Evolutionary conservation across 1,139 yeast genomes (phyloP).

Genomic region (Yamadazyma pseudoaaseri): DNA sequence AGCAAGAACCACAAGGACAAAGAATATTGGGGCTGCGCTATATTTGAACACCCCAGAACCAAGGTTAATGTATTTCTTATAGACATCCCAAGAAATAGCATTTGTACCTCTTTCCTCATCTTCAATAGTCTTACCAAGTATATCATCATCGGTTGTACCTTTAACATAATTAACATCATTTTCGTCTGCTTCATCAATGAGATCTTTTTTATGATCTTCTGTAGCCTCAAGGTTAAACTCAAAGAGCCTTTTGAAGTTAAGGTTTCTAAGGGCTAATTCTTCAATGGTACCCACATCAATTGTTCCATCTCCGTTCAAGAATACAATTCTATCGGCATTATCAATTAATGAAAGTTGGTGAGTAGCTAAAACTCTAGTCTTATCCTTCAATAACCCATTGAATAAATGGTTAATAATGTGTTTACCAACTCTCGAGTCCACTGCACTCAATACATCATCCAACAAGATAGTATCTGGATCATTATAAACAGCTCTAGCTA

Average conservation of each 20-base stretch:
- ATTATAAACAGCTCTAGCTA: constrained; percentile 47
- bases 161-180: constrained; percentile 2
- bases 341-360: constrained; percentile 46
- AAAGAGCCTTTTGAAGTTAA: constrained; percentile 18
- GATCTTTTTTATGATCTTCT: constrained; percentile 20
- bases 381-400: constrained; percentile 30
- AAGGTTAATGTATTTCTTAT: constrained; percentile 32
- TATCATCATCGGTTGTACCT: constrained; percentile 8
- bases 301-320: constrained; percentile 40
- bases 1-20: constrained; percentile 40
- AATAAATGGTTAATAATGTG: constrained; percentile 42
- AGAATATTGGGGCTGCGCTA: constrained; percentile 29
- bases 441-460: constrained; percentile 51
- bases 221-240: constrained; percentile 19
- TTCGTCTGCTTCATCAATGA: constrained; percentile 2
- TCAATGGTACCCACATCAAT: constrained; percentile 35
- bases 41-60: constrained; percentile 42
- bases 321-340: constrained; percentile 40
- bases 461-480: constrained; percentile 37
- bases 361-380: constrained; percentile 46
- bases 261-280: constrained; percentile 32
- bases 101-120: constrained; percentile 42
- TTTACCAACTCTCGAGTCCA: constrained; percentile 50
- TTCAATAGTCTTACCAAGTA: constrained; percentile 27
- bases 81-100: constrained; percentile 38